Base-by-base conservation (phyloP, 345 rosid genomes). In the Limnanthes douglasii region DNA sequence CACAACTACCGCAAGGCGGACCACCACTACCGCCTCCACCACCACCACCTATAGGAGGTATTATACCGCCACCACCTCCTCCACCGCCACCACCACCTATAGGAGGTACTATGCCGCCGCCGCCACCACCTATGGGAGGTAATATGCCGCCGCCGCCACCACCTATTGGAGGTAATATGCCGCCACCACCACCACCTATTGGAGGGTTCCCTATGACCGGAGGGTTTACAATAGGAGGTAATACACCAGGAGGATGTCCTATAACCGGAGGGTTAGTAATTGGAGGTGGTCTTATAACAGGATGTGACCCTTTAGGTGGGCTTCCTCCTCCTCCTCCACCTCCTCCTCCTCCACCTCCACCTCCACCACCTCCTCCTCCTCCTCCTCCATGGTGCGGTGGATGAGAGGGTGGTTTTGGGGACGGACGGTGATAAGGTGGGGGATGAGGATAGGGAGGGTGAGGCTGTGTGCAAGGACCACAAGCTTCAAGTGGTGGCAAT, bases 341-440 rank as follows among this genome's bases (percentile, higher is more conserved):
- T n/a, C n/a, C n/a, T n/a, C n/a, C n/a, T n/a, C n/a, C n/a, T n/a
- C n/a, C n/a, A n/a, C n/a, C n/a, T 18, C 41, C 43, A 5, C 56
- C 48, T 11, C 17, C 19, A 10, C 37, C 18, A 0, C 54, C 53
- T 0, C 53, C 55, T 30, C 59, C 59, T 0, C 60, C 60, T 3
- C 50, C 39, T 15, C 86, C 75, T 6, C 81, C 73, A 10, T 69
- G 78, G 4, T 50, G 58, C 2, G 82, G 82, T 17, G 82, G 86
- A 11, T 58, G 60, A 7, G 65, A 69, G 11, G 49, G 55, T 21
- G 66, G 69, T 21, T 22, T 53, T 39, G 53, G 53, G 16, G 16
- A 12, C 13, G 60, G 56, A 17, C 38, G 37, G 48, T 49, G 46
- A 18, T 27, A 15, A 0, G 66, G 23, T 6, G 56, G 68, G 17